phyloP scores from a whole-genome alignment of 2,329 filamentous ascomycete species.

The Aspergillus tamarii region DNA sequence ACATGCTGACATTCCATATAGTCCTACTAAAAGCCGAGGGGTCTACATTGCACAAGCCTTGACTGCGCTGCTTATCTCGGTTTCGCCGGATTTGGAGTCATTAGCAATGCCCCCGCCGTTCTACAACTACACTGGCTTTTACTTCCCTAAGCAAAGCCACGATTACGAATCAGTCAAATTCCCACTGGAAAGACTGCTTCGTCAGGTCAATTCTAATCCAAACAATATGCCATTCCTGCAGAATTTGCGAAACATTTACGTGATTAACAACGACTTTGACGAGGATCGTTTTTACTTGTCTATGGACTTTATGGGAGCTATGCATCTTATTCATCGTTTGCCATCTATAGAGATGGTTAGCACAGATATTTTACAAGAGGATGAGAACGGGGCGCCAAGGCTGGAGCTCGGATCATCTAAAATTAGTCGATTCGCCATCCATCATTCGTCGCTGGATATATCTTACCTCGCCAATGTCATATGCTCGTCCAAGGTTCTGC shows the following conservation, averaged over 20 bases:
- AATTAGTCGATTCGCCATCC: not conserved
- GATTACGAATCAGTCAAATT: not conserved
- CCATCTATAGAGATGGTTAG: not conserved
- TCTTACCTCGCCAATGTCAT: not conserved
- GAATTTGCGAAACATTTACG: not conserved
- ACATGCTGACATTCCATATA: not conserved
- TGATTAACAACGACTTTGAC: not conserved
- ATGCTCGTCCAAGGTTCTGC: not conserved
- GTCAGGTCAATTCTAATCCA: not conserved
- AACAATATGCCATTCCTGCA: not conserved
- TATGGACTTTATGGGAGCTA: not conserved
- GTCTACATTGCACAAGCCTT: not conserved
- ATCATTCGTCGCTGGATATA: not conserved
- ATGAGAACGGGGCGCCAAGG: not conserved
- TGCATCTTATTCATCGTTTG: not conserved
- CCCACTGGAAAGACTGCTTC: not conserved
- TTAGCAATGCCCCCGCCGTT: not conserved
- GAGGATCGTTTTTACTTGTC: not conserved
- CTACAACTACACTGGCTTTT: not conserved
- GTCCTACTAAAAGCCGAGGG: not conserved
- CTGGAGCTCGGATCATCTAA: not conserved
- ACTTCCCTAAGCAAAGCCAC: not conserved
- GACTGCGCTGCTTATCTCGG: not conserved
- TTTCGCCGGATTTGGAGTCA: not conserved
- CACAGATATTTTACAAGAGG: not conserved